Base-by-base conservation (phyloP, 108 stramenopile species). In the Pseudonitzschia multiseries region DNA sequence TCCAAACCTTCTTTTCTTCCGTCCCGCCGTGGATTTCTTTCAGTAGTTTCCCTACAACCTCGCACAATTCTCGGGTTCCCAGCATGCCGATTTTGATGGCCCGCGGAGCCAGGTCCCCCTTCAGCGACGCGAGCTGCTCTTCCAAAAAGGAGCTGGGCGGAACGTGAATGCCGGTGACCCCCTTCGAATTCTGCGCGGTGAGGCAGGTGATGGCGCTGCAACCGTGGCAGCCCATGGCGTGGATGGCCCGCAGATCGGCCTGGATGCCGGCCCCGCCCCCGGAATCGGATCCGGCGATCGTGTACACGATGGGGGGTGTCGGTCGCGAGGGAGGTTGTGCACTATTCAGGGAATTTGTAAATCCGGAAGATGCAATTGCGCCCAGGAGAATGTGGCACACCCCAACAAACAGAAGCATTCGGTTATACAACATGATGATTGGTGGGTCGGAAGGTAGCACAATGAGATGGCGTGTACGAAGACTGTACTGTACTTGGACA, bases 231-330 rank as follows among this genome's bases (percentile, higher is more conserved):
- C 90, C 92, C 60, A 96, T 83, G 41, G 84, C 50, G 56, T 95
- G 94, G 10, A 95, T 90, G 44, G 94, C 85, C 63, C 89, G 93
- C 65, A 97, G 75, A 72, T 97, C 97, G 43, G 97, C 97, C 76
- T 97, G 97, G 63, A 97, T 93, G 33, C 97, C 97, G 6, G 97
- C 97, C 22, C 97, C 97, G 20, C 97, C 97, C 5, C 97, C 97
- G 5, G 92, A 93, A 81, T 97, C 97, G 9, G 90, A 92, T 65
- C 97, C 97, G 9, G 97, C 96, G 59, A 97, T 96, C 43, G 95
- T 95, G 79, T 94, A 96, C 12, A 96, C 92, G 60, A 95, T 94
- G 0, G 95, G 90, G 21, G 89, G 87, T 40, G 71, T n/a, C 67
- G 72, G 8, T 40, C 0, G 32, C 12, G 57, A 27, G 5, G 57